Conservation (phyloP, 2,329 filamentous ascomycete species). For the Cordyceps cateniannulata region DNA sequence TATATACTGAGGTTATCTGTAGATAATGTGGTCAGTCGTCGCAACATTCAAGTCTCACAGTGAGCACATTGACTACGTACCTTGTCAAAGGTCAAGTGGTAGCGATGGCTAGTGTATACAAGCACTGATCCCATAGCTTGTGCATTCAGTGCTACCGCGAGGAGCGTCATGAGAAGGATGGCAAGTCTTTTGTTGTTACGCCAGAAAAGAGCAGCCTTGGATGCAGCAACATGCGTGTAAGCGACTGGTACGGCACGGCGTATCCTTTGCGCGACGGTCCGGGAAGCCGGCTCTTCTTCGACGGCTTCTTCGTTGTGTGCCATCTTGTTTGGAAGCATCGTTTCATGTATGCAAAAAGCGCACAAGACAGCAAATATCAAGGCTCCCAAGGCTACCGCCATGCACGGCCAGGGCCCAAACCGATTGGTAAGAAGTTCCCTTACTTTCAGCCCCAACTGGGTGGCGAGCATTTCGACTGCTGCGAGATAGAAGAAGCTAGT, state of each 20-base stretch:
- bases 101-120: neutral
- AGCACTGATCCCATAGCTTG: neutral
- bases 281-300: neutral
- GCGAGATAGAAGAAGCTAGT: neutral
- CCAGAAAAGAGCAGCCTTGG: neutral
- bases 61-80: neutral
- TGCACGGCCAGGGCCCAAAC: neutral
- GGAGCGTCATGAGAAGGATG: neutral
- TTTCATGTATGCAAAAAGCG: neutral
- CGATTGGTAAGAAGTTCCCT: neutral
- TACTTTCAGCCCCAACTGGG: neutral
- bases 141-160: neutral
- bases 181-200: neutral
- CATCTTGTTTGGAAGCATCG: neutral
- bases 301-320: neutral
- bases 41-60: neutral
- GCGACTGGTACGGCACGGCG: neutral
- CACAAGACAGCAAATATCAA: neutral
- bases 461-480: neutral
- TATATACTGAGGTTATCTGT: neutral
- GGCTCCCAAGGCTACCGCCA: neutral
- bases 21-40: neutral
- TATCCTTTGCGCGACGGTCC: neutral
- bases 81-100: neutral
- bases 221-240: neutral